Percentiles rank a stretch among this genome's conserved stretches.
Conservation (phyloP, 208 protist genomes). For the Blechomonas ayalai region DNA sequence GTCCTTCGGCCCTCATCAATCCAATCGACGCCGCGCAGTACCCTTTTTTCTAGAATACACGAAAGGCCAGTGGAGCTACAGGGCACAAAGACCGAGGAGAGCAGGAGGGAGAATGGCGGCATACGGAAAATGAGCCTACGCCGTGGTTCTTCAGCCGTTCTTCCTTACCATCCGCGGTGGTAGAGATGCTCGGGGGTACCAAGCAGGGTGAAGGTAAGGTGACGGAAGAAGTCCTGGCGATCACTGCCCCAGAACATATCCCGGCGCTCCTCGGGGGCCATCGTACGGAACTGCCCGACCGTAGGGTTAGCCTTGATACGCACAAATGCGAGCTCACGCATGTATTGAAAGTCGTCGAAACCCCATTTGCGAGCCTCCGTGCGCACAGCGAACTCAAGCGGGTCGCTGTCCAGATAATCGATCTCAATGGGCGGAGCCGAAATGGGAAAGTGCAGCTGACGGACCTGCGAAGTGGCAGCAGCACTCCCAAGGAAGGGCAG, state of each 20-base stretch:
- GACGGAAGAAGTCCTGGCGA: conserved; percentile 83
- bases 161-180: conserved; percentile 76
- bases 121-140: too few relatives aligned
- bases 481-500: conserved; percentile 20
- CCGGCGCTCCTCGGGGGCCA: conserved; percentile 78
- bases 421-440: conserved; percentile 77
- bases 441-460: conserved; percentile 77
- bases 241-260: conserved; percentile 85
- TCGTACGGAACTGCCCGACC: conserved; percentile 75
- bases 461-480: conserved; percentile 18
- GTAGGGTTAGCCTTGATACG: conserved; percentile 86
- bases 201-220: conserved; percentile 61
- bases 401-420: conserved; percentile 80
- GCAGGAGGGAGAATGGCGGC: too few relatives aligned
- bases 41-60: too few relatives aligned
- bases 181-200: conserved; percentile 83
- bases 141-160: too few relatives aligned
- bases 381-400: conserved; percentile 81
- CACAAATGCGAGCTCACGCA: conserved; percentile 85
- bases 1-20: too few relatives aligned
- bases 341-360: conserved; percentile 85
- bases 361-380: conserved; percentile 84
- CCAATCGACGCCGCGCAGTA: too few relatives aligned
- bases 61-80: too few relatives aligned
- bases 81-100: too few relatives aligned